Conservation (phyloP, 495 filamentous ascomycete genomes). For the Talaromyces proteolyticus region DNA sequence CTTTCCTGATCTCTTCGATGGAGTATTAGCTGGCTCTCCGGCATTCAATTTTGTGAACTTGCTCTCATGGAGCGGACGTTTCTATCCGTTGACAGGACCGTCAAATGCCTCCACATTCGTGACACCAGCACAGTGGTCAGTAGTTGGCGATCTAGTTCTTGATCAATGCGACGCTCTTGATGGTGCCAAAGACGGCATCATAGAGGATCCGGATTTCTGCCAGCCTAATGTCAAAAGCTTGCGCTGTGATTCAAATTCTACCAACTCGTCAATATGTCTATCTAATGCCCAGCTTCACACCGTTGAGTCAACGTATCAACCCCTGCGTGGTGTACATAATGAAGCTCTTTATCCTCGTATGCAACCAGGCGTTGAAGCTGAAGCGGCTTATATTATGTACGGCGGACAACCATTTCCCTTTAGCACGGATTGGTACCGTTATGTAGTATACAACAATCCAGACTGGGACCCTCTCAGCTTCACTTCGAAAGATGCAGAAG, state of each 20-base stretch:
- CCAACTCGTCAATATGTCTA: slow-evolving; percentile 41
- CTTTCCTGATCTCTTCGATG: slow-evolving; percentile 56
- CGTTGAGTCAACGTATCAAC: slow-evolving; percentile 46
- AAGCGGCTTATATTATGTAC: slow-evolving; percentile 25
- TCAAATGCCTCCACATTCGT: slow-evolving; percentile 44
- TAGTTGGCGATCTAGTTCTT: slow-evolving; percentile 51
- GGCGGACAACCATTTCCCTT: slow-evolving; percentile 32
- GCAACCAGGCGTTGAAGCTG: slow-evolving; percentile 37
- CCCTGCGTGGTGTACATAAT: slow-evolving; percentile 44
- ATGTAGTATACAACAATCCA: slow-evolving; percentile 48
- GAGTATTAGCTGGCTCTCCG: slow-evolving; percentile 56
- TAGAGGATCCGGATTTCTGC: slow-evolving; percentile 56
- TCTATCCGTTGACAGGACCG: slow-evolving; percentile 43
- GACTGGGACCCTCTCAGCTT: slow-evolving; percentile 38
- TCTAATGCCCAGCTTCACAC: slow-evolving; percentile 50
- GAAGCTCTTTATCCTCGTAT: slow-evolving; percentile 50
- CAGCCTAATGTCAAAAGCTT: slow-evolving; percentile 45
- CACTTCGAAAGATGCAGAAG: slow-evolving; percentile 31
- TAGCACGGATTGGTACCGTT: slow-evolving; percentile 43
- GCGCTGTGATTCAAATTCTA: slow-evolving; percentile 38
- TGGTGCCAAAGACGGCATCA: slow-evolving; percentile 58
- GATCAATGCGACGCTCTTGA: slow-evolving; percentile 62
- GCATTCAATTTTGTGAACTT: slow-evolving; percentile 45
- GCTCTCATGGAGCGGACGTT: slow-evolving; percentile 47
- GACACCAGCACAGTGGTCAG: slow-evolving; percentile 37